A percentile compares a stretch with the other conserved stretches of the same genome.
Evolutionary conservation across 176 grass and related monocot species (phyloP).

Genomic region (Musa beccarii): DNA sequence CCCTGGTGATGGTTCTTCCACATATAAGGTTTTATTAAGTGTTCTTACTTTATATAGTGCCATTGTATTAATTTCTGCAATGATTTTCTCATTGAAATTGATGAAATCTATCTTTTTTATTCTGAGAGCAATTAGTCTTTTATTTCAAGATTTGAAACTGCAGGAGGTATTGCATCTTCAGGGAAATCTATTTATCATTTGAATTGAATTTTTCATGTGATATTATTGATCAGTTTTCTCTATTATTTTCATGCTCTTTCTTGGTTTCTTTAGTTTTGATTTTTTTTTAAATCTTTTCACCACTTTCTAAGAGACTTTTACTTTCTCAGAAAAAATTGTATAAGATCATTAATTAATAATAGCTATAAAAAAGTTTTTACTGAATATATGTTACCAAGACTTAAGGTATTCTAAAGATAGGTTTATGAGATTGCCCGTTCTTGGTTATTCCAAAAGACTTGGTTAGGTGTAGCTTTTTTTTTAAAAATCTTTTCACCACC

Average conservation of each 20-base stretch:
- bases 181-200: background rate
- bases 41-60: slow-evolving; percentile 5
- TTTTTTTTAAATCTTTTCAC: background rate
- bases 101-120: background rate
- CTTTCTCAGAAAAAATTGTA: no score
- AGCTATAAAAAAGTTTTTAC: no score
- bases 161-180: background rate
- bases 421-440: no score
- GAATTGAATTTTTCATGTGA: background rate
- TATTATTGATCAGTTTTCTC: background rate
- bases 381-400: no score
- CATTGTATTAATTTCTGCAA: background rate
- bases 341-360: no score
- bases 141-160: background rate
- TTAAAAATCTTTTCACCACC: no score
- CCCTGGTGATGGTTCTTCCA: slow-evolving; percentile 65
- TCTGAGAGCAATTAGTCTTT: background rate
- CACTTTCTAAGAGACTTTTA: background rate
- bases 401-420: no score
- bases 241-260: background rate
- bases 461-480: no score
- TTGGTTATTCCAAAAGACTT: no score
- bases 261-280: background rate
- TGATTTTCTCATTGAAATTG: background rate
- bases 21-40: slow-evolving; percentile 41